Percentiles rank a stretch among this genome's conserved stretches.
Evolutionary conservation across 108 stramenopile genomes (phyloP).

Genomic region (Cyclostephanos tholiformis): DNA sequence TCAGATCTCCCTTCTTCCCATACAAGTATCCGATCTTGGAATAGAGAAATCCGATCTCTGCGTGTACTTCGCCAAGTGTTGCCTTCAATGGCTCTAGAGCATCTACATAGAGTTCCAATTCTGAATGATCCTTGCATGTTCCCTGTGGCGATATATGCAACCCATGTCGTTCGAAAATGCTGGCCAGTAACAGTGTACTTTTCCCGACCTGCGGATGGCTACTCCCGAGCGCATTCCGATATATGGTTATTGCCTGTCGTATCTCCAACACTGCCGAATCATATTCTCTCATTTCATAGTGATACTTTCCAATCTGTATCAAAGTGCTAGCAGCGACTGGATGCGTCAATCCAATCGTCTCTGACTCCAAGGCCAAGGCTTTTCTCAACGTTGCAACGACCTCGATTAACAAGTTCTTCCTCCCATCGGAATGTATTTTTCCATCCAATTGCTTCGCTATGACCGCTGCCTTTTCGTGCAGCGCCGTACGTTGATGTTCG

Average conservation of each 20-base stretch:
- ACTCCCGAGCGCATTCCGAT: conserved; percentile 28
- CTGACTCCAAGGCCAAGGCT: conserved; percentile 30
- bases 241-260: conserved; percentile 26
- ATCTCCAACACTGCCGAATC: conserved; percentile 42
- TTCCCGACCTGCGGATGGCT: conserved; percentile 47
- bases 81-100: conserved; percentile 44
- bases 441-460: conserved; percentile 21
- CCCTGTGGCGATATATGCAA: conserved; percentile 31
- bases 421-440: conserved; percentile 1
- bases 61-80: conserved; percentile 29
- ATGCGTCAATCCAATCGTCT: conserved; percentile 33
- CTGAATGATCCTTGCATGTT: conserved; percentile 27
- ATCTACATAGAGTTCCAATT: conserved; percentile 45
- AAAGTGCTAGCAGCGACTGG: conserved; percentile 37
- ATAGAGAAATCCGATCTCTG: conserved; percentile 40
- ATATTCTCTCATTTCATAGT: conserved; percentile 46
- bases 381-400: conserved; percentile 26
- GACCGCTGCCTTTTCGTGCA: conserved; percentile 23
- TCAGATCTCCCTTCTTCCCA: conserved; percentile 34
- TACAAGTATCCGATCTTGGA: conserved; percentile 46
- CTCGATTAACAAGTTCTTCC: conserved; percentile 33
- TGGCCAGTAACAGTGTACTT: conserved; percentile 32
- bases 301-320: conserved; percentile 43
- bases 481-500: conserved; percentile 25
- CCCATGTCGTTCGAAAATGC: conserved; percentile 43